Evolutionary conservation across 441 rosid genomes (phyloP).

Genomic region (Flueggea neowawraea): DNA sequence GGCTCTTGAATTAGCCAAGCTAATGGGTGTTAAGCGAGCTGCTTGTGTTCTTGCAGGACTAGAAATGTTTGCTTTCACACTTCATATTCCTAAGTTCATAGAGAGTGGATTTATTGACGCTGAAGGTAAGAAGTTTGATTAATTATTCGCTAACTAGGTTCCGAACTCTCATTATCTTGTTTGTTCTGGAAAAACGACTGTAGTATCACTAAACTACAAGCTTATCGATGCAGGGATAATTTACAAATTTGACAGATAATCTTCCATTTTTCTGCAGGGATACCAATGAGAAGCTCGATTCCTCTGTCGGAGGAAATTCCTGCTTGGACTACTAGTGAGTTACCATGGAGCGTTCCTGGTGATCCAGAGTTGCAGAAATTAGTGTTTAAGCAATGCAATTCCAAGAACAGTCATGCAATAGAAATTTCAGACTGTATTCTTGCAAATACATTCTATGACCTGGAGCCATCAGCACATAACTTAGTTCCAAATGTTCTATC

Average conservation of each 20-base stretch:
- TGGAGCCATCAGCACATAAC: slow-evolving; percentile 46
- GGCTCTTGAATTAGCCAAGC: too few relatives aligned
- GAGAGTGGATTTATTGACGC: too few relatives aligned
- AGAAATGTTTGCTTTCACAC: too few relatives aligned
- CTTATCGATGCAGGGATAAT: too few relatives aligned
- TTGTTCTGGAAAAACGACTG: too few relatives aligned
- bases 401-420: slow-evolving; percentile 12
- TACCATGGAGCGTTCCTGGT: slow-evolving; percentile 34
- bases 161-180: too few relatives aligned
- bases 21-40: too few relatives aligned
- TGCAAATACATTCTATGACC: slow-evolving; percentile 55
- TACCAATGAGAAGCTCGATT: slow-evolving; percentile 16
- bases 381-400: not conserved
- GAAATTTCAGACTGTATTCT: slow-evolving; percentile 42
- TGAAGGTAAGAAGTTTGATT: too few relatives aligned
- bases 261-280: slow-evolving; percentile 9
- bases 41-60: too few relatives aligned
- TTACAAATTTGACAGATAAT: not conserved
- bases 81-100: too few relatives aligned
- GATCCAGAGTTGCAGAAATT: slow-evolving; percentile 2
- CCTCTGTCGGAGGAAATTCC: slow-evolving; percentile 33
- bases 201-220: too few relatives aligned
- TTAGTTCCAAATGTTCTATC: slow-evolving; percentile 40
- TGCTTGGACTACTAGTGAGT: slow-evolving; percentile 33
- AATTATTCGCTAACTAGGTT: too few relatives aligned